These are phyloP conservation scores for Vigna nakashimae DNA, from an alignment of 306 rosid genomes.

Conservation along the genomic window DNA sequence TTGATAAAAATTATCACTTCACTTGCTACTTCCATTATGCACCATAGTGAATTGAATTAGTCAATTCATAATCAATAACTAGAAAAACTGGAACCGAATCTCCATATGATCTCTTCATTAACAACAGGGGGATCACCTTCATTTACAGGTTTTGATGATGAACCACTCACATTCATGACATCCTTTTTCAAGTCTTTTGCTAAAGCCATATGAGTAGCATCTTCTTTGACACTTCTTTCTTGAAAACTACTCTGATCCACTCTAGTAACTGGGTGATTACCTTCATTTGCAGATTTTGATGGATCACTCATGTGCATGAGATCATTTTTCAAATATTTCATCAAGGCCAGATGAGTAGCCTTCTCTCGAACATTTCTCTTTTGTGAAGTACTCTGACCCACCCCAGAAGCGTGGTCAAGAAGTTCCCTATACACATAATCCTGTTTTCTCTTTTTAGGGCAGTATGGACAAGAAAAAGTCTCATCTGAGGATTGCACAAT, in stretches of 20 bases:
- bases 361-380: constrained; percentile 78
- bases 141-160: constrained; percentile 55
- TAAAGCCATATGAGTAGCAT: constrained; percentile 80
- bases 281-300: constrained; percentile 53
- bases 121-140: constrained; percentile 53
- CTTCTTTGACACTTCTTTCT: constrained; percentile 70
- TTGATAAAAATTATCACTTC: constrained; percentile 20
- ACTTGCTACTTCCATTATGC: constrained; percentile 5
- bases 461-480: constrained; percentile 79
- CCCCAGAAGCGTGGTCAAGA: constrained; percentile 92
- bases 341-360: constrained; percentile 85
- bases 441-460: constrained; percentile 67
- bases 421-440: constrained; percentile 66
- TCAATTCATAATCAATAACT: constrained; percentile 23
- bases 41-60: constrained; percentile 28
- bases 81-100: constrained; percentile 26
- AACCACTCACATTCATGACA: constrained; percentile 54
- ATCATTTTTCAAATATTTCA: constrained; percentile 72
- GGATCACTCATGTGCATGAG: constrained; percentile 54
- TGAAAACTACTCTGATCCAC: constrained; percentile 82
- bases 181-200: constrained; percentile 66
- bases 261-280: constrained; percentile 50
- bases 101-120: constrained; percentile 9
- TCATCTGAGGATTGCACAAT: constrained; percentile 62
- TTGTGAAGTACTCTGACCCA: constrained; percentile 80